Percentiles rank a stretch among this genome's conserved stretches.
Conservation (phyloP, 2,329 filamentous ascomycete species). For the Botrytis pseudocinerea region DNA sequence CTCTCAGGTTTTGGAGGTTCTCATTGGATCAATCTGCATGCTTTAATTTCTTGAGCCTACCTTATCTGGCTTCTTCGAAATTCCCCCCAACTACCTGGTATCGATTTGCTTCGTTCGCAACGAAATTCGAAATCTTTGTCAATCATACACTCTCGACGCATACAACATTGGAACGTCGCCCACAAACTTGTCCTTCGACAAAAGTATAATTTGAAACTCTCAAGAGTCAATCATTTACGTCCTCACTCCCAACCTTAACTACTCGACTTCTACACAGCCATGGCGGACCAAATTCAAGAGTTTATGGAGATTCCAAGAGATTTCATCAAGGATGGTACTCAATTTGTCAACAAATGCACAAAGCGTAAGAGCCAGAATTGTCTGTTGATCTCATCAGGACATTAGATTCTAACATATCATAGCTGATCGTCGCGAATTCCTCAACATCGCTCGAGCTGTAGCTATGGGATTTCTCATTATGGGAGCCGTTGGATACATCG, state of each 20-base stretch:
- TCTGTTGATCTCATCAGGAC: neutral
- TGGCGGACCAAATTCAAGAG: constrained; percentile 59
- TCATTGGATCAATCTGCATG: constrained; percentile 3
- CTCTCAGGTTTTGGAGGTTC: neutral
- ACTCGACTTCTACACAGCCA: constrained; percentile 34
- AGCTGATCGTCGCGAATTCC: constrained; percentile 45
- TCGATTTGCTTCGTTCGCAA: neutral
- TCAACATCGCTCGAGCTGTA: constrained; percentile 52
- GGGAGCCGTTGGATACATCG: constrained; percentile 54
- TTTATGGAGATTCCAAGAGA: constrained; percentile 55
- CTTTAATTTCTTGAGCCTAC: constrained; percentile 3
- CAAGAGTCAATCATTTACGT: neutral
- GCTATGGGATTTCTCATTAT: constrained; percentile 55
- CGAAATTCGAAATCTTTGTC: neutral
- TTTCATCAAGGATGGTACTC: constrained; percentile 48
- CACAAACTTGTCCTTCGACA: neutral
- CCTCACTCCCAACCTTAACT: neutral
- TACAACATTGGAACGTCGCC: neutral
- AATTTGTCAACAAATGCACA: constrained; percentile 48
- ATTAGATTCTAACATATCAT: neutral
- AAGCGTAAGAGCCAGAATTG: constrained; percentile 43
- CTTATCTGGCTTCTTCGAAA: constrained; percentile 20
- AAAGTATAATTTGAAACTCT: neutral
- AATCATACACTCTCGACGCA: neutral
- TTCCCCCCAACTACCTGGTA: neutral